Evolutionary conservation across 2,329 filamentous ascomycete genomes (phyloP), one percentile per base, ranked within the genome.

Genomic region (Berkeleyomyces rouxiae): DNA sequence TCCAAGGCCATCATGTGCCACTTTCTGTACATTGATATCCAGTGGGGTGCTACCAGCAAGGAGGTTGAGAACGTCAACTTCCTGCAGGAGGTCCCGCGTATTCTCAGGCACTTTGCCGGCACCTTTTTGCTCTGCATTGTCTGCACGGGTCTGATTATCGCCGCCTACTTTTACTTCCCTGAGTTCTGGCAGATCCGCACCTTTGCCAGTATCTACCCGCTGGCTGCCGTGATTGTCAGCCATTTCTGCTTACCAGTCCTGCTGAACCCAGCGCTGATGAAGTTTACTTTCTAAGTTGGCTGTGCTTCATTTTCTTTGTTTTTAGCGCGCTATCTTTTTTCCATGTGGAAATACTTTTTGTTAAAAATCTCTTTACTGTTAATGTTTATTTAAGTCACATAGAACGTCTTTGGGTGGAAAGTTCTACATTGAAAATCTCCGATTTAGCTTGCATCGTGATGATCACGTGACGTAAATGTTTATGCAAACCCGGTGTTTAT

Each of bases 221-320:
- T 86, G 33, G 72, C 71, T 31, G 76, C 74, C 46, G 72, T 82
- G 44, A 73, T 84, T 9, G 71, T 76, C 53, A 75, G 74, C 44
- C 81, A 85, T 69, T 81, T 84, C 68, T 70, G 81, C 47, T 70
- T 84, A 64, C 82, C 82, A 7, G 77, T 86, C 58, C 75, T 76
- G 63, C 71, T 85, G 65, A 85, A 85, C 67, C 83, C 83, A 23
- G 81, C 80, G 59, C 69, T 85, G 72, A 85, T 86, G 82, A 66
- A 66, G 62, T 66, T 66, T 51, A 66, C 65, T 23, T 66, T 66
- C 33, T 66, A 63, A 66, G 36, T 9, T 3, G 11, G 3, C 11
- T 23, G 5, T 47, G 51, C 40, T 33, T 49, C 43, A 36, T 44
- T 11, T 49, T 31, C 40, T 47, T 23, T 46, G 55, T 57, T 46